These are phyloP conservation scores for Trypanosoma cruzi DNA, from an alignment of 208 protist genomes.

Conservation along the genomic window DNA sequence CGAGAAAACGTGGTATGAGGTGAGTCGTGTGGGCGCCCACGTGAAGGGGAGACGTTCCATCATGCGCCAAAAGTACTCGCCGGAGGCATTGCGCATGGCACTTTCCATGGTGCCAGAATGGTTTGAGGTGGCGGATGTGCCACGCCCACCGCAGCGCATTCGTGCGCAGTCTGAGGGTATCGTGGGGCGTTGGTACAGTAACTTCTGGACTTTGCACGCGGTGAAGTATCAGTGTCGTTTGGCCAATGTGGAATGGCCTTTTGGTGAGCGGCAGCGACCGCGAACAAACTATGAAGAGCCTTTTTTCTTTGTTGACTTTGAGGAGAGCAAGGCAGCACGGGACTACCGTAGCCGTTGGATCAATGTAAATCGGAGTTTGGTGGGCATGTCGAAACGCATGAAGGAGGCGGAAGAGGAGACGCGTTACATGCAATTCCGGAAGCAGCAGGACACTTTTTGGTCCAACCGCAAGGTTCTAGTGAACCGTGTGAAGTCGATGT, in stretches of 20 bases:
- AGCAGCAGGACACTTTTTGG: constrained; percentile 90
- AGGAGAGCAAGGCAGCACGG: constrained; percentile 85
- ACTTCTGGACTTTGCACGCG: constrained; percentile 93
- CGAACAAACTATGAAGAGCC: constrained; percentile 92
- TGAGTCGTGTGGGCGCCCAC: constrained; percentile 50
- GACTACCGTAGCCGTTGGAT: constrained; percentile 93
- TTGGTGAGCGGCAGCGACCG: constrained; percentile 75
- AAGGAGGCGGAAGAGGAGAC: constrained; percentile 90
- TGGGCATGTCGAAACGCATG: constrained; percentile 87
- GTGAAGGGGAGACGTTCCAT: constrained; percentile 58
- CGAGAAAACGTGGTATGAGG: constrained; percentile 84
- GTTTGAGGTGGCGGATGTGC: constrained; percentile 84
- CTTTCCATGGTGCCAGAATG: constrained; percentile 76
- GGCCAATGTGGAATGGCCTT: constrained; percentile 75
- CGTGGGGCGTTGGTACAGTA: constrained; percentile 90
- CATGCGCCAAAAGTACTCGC: constrained; percentile 79
- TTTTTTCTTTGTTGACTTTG: constrained; percentile 90
- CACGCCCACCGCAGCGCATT: constrained; percentile 86
- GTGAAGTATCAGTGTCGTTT: constrained; percentile 87
- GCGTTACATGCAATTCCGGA: constrained; percentile 86
- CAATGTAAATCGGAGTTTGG: constrained; percentile 90
- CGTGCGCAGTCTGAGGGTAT: constrained; percentile 85
- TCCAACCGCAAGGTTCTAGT: constrained; percentile 89
- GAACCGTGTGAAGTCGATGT: constrained; percentile 92
- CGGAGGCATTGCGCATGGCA: constrained; percentile 66